Percentiles rank a stretch among this genome's conserved stretches.
These are phyloP conservation scores for Globisporangium nodosum DNA, from an alignment of 352 stramenopile genomes.

Conservation along the genomic window DNA sequence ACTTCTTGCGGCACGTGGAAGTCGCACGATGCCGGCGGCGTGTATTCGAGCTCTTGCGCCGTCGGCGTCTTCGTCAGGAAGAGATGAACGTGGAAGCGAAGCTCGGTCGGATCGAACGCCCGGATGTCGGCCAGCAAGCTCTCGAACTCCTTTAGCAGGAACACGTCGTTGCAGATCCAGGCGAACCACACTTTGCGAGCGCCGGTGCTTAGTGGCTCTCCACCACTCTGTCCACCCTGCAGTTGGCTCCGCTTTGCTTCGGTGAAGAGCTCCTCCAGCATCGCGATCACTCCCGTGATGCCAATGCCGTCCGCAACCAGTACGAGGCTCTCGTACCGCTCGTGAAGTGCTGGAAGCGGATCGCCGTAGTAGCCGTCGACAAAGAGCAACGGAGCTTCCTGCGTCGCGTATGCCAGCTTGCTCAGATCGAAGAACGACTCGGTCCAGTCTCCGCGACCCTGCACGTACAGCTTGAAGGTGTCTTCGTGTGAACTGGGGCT, in stretches of 20 bases:
- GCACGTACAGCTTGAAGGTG: constrained; percentile 22
- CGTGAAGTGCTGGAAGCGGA: constrained; percentile 15
- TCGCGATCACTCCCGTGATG: constrained; percentile 15
- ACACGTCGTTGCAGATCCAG: constrained; percentile 20
- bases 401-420: constrained; percentile 21
- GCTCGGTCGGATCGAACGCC: constrained; percentile 18
- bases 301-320: constrained; percentile 26
- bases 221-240: neutral
- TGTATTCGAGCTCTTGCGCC: constrained; percentile 15
- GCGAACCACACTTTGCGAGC: constrained; percentile 19
- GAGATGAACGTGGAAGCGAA: constrained; percentile 19
- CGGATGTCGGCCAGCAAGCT: constrained; percentile 19
- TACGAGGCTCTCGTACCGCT: constrained; percentile 26
- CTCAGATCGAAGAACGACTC: constrained; percentile 19
- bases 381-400: constrained; percentile 20
- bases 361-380: constrained; percentile 26
- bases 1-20: constrained; percentile 3
- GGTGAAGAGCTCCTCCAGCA: constrained; percentile 25
- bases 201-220: neutral
- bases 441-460: constrained; percentile 14
- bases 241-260: neutral
- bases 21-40: constrained; percentile 3
- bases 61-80: constrained; percentile 20
- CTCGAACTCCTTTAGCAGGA: constrained; percentile 30
- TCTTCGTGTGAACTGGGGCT: constrained; percentile 16